Base-by-base conservation (phyloP, 1,284 basidiomycete species). In the Phaffia rhodozyma region DNA sequence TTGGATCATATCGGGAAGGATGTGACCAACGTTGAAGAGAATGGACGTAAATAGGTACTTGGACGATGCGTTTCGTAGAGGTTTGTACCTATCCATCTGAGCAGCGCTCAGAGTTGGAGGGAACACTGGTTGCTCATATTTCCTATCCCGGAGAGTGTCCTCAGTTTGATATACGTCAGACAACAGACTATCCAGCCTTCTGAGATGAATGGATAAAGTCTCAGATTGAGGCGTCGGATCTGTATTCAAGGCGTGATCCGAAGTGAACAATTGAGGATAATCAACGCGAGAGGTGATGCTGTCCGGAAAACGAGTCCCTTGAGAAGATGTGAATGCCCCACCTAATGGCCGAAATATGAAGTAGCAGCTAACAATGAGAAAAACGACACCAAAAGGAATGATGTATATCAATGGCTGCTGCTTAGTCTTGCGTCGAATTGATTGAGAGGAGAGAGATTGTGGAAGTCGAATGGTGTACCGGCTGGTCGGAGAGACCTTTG, bases 1-100 rank as follows among this genome's bases (percentile, higher is more conserved):
- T 54, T 73, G 71, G 48, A 76, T 68, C 13, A 77, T 63, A 60
- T 77, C 76, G 0, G 75, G 73, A 1, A 76, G 27, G 29, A 52
- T 52, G 21, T 32, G 52, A 20, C 30, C 60, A 21, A 63, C 62
- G n/a, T 63, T 55, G 50, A 63, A 34, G 21, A 63, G 27, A 30
- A 63, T 53, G 30, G 56, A 54, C 21, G 62, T 63, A 38, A 63
- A 63, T 9, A 63, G 50, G 32, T 43, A 63, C 16, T 49, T n/a
- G 18, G 58, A 51, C 6, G n/a, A 11, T n/a, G 53, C 3, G 16
- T 38, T 38, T 16, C 47, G 50, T 2, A 63, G 51, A 56, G 58
- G 62, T 11, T n/a, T 47, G 34, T 58, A 63, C 32, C 62, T 50
- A 25, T 47, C n/a, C 5, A 30, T 27, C 56, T 63, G 62, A 21